Conservation (phyloP, 257 asterid species). For the Solanum stenotomum region DNA sequence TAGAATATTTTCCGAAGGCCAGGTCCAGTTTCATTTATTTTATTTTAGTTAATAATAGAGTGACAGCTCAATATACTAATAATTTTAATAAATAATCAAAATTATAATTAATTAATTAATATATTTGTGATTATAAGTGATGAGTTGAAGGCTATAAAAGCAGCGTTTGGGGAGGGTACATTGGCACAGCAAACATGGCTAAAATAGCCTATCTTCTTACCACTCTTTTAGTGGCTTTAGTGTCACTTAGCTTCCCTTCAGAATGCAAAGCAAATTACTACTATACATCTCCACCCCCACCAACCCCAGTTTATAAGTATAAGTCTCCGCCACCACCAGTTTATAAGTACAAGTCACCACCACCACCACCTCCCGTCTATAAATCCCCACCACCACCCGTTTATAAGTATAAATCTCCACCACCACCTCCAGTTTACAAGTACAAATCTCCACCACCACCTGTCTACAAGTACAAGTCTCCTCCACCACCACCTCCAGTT, state of each 20-base stretch:
- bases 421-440: not conserved
- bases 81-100: not conserved
- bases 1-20: not conserved
- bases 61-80: not conserved
- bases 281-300: conserved; percentile 11
- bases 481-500: too few relatives aligned
- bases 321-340: conserved; percentile 1
- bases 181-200: conserved; percentile 1
- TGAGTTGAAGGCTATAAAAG: not conserved
- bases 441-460: too few relatives aligned
- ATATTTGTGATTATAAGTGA: not conserved
- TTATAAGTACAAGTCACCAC: not conserved
- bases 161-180: not conserved
- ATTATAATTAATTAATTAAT: not conserved
- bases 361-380: not conserved
- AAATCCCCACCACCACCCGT: conserved; percentile 4
- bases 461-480: too few relatives aligned
- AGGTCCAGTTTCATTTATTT: not conserved
- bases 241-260: conserved; percentile 2
- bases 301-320: not conserved
- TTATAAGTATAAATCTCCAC: conserved; percentile 1
- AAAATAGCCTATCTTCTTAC: not conserved
- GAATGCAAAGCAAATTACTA: not conserved
- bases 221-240: conserved; percentile 9
- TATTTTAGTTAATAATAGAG: not conserved